Conservation (phyloP, 1,139 yeast genomes). For the Pneumocystis sp. region DNA sequence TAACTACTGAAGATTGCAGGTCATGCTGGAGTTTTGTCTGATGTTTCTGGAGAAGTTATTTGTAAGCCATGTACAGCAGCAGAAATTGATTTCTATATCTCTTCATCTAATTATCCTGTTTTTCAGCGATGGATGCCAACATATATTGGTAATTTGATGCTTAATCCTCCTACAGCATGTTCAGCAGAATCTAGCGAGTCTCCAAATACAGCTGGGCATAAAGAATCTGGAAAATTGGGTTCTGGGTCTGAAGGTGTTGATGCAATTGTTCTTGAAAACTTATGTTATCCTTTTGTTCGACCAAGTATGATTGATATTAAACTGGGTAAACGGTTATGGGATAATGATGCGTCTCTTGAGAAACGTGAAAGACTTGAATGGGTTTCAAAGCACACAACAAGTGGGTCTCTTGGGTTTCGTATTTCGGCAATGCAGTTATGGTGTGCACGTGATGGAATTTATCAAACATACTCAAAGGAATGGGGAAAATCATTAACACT, state of each 20-base stretch:
- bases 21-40: conserved; percentile 62
- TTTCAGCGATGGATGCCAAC: conserved; percentile 11
- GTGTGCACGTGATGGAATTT: conserved; percentile 24
- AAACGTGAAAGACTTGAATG: conserved; percentile 45
- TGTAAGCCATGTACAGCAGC: conserved; percentile 50
- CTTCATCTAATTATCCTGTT: conserved; percentile 7
- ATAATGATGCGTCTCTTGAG: conserved; percentile 40
- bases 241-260: neutral
- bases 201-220: neutral
- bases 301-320: conserved; percentile 78
- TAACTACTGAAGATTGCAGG: conserved; percentile 55
- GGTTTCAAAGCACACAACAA: conserved; percentile 61
- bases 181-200: neutral
- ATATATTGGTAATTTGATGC: conserved; percentile 9
- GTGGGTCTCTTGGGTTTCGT: conserved; percentile 59
- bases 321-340: conserved; percentile 59
- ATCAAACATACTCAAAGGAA: conserved; percentile 43
- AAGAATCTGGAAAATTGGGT: neutral
- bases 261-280: conserved; percentile 57
- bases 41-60: conserved; percentile 47
- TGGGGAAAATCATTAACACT: conserved; percentile 51
- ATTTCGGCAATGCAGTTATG: conserved; percentile 77
- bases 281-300: conserved; percentile 40
- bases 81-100: conserved; percentile 57
- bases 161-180: conserved; percentile 7